Conservation (phyloP, 208 protist species). For the Strigomonas culicis region DNA sequence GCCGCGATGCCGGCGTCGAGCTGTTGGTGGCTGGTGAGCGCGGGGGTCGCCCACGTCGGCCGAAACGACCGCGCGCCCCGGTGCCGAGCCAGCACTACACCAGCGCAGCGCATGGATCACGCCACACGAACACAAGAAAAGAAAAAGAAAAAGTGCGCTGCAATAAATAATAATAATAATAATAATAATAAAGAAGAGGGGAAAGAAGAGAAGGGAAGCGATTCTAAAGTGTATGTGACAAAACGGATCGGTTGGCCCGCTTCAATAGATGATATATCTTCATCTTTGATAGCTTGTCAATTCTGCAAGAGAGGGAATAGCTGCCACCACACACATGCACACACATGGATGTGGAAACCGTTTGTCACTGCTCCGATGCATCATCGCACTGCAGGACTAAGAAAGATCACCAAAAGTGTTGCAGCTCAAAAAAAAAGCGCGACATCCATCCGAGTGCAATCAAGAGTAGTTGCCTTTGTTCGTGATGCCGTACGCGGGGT, state of each 20-base stretch:
- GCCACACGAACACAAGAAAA: neutral
- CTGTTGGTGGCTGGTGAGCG: constrained; percentile 67
- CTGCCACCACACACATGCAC: neutral
- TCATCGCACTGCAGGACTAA: too few species aligned
- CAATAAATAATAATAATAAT: constrained; percentile 5
- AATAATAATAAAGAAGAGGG: neutral
- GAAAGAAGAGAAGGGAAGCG: neutral
- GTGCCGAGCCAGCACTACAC: neutral
- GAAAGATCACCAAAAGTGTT: neutral
- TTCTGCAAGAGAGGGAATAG: neutral
- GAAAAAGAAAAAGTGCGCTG: neutral
- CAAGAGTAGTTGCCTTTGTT: constrained; percentile 86
- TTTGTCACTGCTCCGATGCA: neutral
- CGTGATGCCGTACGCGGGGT: constrained; percentile 71
- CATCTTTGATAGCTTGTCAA: too few species aligned
- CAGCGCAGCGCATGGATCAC: neutral
- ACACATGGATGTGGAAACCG: constrained; percentile 5
- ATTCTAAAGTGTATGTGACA: too few species aligned
- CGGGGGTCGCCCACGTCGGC: constrained; percentile 49
- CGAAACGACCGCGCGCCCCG: constrained; percentile 17
- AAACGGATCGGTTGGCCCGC: too few species aligned
- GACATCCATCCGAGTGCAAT: too few species aligned
- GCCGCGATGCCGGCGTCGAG: constrained; percentile 74
- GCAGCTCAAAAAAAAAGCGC: neutral
- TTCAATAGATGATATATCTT: too few species aligned